Evolutionary conservation across 371 early-diverging fungal species (phyloP).

Genomic region (Nematocida parisii): DNA sequence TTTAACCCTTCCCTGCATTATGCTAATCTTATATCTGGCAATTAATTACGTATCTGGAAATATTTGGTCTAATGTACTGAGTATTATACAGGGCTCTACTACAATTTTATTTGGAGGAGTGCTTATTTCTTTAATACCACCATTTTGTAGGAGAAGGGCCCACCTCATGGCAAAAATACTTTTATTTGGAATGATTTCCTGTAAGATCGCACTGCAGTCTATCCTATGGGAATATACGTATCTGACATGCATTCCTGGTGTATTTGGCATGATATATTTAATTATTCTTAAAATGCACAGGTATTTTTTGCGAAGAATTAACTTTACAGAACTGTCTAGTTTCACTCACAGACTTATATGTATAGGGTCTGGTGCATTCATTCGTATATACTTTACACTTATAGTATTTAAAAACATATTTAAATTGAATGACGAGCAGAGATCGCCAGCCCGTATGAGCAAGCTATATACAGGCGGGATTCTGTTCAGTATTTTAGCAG

Average conservation of each 20-base stretch:
- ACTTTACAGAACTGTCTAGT: neutral
- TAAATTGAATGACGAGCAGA: neutral
- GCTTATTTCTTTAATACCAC: constrained; percentile 40
- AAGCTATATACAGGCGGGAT: neutral
- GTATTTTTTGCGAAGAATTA: neutral
- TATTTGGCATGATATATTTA: constrained; percentile 2
- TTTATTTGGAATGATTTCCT: constrained; percentile 12
- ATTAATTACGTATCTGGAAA: neutral
- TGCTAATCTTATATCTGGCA: neutral
- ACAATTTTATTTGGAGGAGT: constrained; percentile 22
- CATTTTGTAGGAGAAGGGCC: constrained; percentile 53
- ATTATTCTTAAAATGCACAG: constrained; percentile 2
- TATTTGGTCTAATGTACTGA: neutral
- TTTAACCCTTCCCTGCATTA: constrained; percentile 27
- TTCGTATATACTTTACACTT: constrained; percentile 3
- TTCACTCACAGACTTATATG: constrained; percentile 18
- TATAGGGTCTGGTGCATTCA: constrained; percentile 9
- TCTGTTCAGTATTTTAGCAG: neutral
- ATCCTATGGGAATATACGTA: neutral
- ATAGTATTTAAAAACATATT: constrained; percentile 5
- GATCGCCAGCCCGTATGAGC: neutral
- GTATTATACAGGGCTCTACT: constrained; percentile 7
- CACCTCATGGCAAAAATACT: constrained; percentile 40
- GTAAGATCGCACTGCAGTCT: constrained; percentile 23
- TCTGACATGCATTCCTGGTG: constrained; percentile 2